Evolutionary conservation across 129 eudicot genomes (phyloP).

Genomic region (Glebionis coronaria): DNA sequence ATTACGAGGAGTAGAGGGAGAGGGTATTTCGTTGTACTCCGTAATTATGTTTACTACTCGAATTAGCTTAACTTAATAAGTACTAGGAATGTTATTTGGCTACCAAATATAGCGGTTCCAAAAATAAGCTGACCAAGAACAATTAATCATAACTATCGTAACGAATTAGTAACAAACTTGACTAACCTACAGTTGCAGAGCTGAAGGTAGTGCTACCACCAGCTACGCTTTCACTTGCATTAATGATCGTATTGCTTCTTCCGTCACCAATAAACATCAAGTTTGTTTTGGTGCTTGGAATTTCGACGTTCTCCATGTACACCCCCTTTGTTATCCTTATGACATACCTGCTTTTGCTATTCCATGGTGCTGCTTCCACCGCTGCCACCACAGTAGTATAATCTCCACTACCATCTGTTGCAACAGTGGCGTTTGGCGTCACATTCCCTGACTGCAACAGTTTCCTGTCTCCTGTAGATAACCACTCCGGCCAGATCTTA

Average conservation of each 20-base stretch:
- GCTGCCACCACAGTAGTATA: slow-evolving; percentile 45
- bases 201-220: slow-evolving; percentile 37
- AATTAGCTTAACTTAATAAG: too few relatives aligned
- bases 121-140: too few relatives aligned
- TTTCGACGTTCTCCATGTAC: slow-evolving; percentile 40
- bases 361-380: slow-evolving; percentile 46
- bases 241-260: slow-evolving; percentile 42
- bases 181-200: slow-evolving; percentile 50
- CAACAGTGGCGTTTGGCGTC: slow-evolving; percentile 35
- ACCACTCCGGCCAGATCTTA: slow-evolving; percentile 38
- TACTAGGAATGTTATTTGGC: too few relatives aligned
- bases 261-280: slow-evolving; percentile 52
- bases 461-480: slow-evolving; percentile 34
- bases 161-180: too few relatives aligned
- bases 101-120: too few relatives aligned
- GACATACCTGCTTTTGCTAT: slow-evolving; percentile 29
- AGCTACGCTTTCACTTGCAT: slow-evolving; percentile 33
- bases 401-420: slow-evolving; percentile 48
- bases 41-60: too few relatives aligned
- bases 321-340: slow-evolving; percentile 40
- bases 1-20: too few relatives aligned
- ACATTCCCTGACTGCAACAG: slow-evolving; percentile 29
- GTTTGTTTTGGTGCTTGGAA: slow-evolving; percentile 41
- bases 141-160: too few relatives aligned
- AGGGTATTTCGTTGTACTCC: too few relatives aligned